Evolutionary conservation across 768 basidiomycete genomes (phyloP).

Genomic region (Hericium alpestre): DNA sequence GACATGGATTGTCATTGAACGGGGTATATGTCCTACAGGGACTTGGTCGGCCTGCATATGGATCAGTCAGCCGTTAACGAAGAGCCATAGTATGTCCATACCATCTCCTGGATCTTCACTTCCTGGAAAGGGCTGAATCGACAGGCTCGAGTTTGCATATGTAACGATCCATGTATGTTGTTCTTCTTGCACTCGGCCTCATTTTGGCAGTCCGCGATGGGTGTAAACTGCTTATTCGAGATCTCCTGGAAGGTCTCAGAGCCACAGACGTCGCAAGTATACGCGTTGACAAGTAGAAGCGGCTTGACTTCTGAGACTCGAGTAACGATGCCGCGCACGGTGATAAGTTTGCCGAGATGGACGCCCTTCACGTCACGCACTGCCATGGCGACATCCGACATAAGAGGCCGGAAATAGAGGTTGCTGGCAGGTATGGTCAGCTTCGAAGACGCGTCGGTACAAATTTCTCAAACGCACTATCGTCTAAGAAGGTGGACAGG

Average conservation of each 20-base stretch:
- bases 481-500: slow-evolving; percentile 85
- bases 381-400: slow-evolving; percentile 66
- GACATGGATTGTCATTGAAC: slow-evolving; percentile 95
- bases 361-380: slow-evolving; percentile 83
- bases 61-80: neutral
- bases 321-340: slow-evolving; percentile 94
- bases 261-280: slow-evolving; percentile 96
- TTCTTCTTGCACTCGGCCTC: slow-evolving; percentile 79
- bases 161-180: slow-evolving; percentile 75
- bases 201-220: slow-evolving; percentile 83
- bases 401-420: slow-evolving; percentile 85
- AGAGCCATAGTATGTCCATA: slow-evolving; percentile 21
- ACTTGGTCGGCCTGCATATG: slow-evolving; percentile 87
- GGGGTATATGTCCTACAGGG: slow-evolving; percentile 96
- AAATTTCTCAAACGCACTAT: slow-evolving; percentile 60
- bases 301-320: slow-evolving; percentile 99
- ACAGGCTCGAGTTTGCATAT: slow-evolving; percentile 98
- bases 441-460: slow-evolving; percentile 4
- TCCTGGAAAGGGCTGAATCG: slow-evolving; percentile 98
- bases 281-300: slow-evolving; percentile 91
- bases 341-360: slow-evolving; percentile 88
- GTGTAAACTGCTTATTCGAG: slow-evolving; percentile 80
- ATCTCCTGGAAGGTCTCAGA: slow-evolving; percentile 99
- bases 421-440: slow-evolving; percentile 45
- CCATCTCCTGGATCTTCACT: slow-evolving; percentile 98